Percentiles rank a stretch among this genome's conserved stretches.
Evolutionary conservation across 23 red algal species (phyloP).

Genomic region (Cyanidiococcus yangmingshanensis): DNA sequence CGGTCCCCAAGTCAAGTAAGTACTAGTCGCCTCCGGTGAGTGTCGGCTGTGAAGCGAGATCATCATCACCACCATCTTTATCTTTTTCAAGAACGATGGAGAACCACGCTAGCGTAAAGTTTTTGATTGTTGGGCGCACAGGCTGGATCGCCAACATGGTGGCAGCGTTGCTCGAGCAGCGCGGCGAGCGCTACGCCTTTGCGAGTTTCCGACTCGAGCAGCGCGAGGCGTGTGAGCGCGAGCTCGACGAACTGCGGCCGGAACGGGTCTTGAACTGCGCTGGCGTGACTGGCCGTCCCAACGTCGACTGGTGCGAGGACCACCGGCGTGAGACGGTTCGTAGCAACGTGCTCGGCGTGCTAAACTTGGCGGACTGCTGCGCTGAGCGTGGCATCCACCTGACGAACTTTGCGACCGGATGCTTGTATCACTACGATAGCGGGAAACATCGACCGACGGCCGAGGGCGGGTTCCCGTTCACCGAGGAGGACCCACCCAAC

Average conservation of each 20-base stretch:
- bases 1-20: no score
- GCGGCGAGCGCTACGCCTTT: slow-evolving; percentile 18
- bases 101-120: neutral
- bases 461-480: slow-evolving; percentile 18
- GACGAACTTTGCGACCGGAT: slow-evolving; percentile 25
- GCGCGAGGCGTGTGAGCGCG: slow-evolving; percentile 24
- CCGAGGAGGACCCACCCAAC: slow-evolving; percentile 23
- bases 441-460: slow-evolving; percentile 9
- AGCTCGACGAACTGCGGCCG: slow-evolving; percentile 10
- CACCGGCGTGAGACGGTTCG: slow-evolving; percentile 18
- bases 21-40: no score
- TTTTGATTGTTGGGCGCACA: slow-evolving; percentile 10
- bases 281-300: slow-evolving; percentile 20
- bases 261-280: slow-evolving; percentile 19
- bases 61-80: neutral
- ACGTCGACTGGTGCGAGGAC: slow-evolving; percentile 28
- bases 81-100: neutral
- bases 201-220: slow-evolving; percentile 22
- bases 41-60: neutral
- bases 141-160: slow-evolving; percentile 27
- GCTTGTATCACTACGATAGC: slow-evolving; percentile 21
- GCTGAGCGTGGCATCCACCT: slow-evolving; percentile 11
- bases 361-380: slow-evolving; percentile 23
- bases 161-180: slow-evolving; percentile 6
- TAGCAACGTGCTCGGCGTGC: slow-evolving; percentile 17